Evolutionary conservation across 2,329 filamentous ascomycete species (phyloP).

Genomic region (Myotisia sp.): DNA sequence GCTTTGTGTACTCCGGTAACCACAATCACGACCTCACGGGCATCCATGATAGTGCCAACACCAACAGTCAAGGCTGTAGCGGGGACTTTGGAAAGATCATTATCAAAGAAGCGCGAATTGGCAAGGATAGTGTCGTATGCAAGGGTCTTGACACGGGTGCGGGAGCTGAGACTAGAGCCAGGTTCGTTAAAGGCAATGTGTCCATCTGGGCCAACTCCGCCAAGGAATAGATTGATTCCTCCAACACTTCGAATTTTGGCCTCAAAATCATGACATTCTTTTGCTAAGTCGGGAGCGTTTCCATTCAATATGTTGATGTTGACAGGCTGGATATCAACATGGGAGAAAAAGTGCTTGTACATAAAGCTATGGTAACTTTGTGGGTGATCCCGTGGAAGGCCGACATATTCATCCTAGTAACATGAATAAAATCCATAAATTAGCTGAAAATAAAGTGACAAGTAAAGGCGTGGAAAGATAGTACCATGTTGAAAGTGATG

Average conservation of each 20-base stretch:
- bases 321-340: slow-evolving; percentile 63
- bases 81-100: slow-evolving; percentile 59
- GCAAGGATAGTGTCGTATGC: slow-evolving; percentile 77
- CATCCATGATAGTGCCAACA: slow-evolving; percentile 68
- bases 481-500: slow-evolving; percentile 81
- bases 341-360: slow-evolving; percentile 85
- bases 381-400: slow-evolving; percentile 65
- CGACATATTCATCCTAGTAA: slow-evolving; percentile 66
- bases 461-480: slow-evolving; percentile 9
- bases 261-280: slow-evolving; percentile 68
- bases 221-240: slow-evolving; percentile 74
- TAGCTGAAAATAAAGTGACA: neutral
- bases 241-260: slow-evolving; percentile 58
- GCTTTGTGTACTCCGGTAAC: slow-evolving; percentile 72
- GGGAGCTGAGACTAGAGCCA: slow-evolving; percentile 60
- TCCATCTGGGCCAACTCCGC: slow-evolving; percentile 71
- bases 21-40: slow-evolving; percentile 68
- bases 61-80: slow-evolving; percentile 74
- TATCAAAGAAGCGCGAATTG: slow-evolving; percentile 71
- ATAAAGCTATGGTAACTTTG: slow-evolving; percentile 86
- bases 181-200: slow-evolving; percentile 89
- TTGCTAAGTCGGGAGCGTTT: slow-evolving; percentile 59
- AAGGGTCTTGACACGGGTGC: slow-evolving; percentile 73
- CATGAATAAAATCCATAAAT: neutral
- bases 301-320: slow-evolving; percentile 78